Evolutionary conservation across 768 basidiomycete species (phyloP), one percentile per base, ranked within the genome.

Genomic region (Daedaleopsis nitida): DNA sequence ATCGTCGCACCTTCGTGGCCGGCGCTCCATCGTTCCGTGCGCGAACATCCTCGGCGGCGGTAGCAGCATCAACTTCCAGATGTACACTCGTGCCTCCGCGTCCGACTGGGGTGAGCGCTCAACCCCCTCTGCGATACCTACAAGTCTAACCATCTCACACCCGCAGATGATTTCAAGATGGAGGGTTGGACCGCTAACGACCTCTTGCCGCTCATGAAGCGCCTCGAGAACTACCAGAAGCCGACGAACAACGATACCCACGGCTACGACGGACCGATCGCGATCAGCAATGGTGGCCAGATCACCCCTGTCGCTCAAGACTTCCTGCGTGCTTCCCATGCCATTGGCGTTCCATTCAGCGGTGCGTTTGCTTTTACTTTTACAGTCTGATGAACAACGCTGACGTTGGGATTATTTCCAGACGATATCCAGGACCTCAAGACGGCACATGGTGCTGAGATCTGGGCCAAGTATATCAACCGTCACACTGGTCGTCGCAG

Each of bases 401-500:
- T 47, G 1, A 17, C 19, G 17, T 32, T 32, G 27, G 7, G 27
- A 32, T 32, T 3, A 32, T 32, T 3, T 32, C 27, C 27, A 87
- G 86, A 88, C 65, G 87, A 88, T 76, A 76, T 88, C 50, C 87
- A 88, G 75, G 87, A 88, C 71, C 77, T 87, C 43, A 73, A 78
- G 54, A 86, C 86, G 23, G 70, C 81, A 32, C 84, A 88, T 65
- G 86, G 77, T 23, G 81, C 87, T 57, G 88, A 88, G 71, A 86
- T 88, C 58, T 88, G 87, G 87, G 87, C 87, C 52, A 89, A 89
- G 70, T 89, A 88, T 69, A 87, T 89, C 79, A 88, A 88, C 73
- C 80, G 86, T 65, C 83, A 87, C 68, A 89, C 86, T 38, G 88
- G 88, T 60, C 77, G 88, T 63, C 85, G 87, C 53, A 87, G 85